phyloP scores from a whole-genome alignment of 306 rosid genomes.

The Quercus aquifolioides region DNA sequence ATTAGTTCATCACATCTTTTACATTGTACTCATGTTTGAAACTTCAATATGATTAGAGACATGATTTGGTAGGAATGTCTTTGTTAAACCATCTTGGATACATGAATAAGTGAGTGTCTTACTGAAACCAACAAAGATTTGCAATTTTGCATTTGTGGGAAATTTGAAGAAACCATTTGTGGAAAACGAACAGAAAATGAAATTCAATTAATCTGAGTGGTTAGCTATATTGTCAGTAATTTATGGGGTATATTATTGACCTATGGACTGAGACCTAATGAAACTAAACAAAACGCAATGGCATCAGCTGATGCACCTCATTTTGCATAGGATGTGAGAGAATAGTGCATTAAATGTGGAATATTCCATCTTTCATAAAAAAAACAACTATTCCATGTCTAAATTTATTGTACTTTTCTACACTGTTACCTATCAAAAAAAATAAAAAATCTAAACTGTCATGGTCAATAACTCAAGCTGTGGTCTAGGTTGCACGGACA shows the following conservation, averaged over 20 bases:
- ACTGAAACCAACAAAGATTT: not conserved
- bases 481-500: too few species aligned
- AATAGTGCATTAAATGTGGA: not conserved
- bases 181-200: too few species aligned
- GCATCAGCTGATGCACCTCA: not conserved
- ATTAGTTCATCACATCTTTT: not conserved
- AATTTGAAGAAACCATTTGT: too few species aligned
- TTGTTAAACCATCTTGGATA: not conserved
- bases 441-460: too few species aligned
- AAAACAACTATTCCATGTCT: not conserved
- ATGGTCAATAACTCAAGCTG: not conserved
- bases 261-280: not conserved
- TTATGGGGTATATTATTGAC: not conserved
- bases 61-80: not conserved
- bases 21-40: not conserved
- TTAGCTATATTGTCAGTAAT: not conserved
- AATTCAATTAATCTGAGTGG: too few species aligned
- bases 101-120: not conserved
- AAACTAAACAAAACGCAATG: not conserved
- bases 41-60: not conserved
- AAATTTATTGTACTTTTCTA: not conserved
- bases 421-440: too few species aligned
- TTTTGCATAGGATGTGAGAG: not conserved
- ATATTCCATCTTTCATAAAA: not conserved
- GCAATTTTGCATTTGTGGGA: not conserved